Evolutionary conservation across 768 basidiomycete genomes (phyloP).

Genomic region (Gymnopilus junonius): DNA sequence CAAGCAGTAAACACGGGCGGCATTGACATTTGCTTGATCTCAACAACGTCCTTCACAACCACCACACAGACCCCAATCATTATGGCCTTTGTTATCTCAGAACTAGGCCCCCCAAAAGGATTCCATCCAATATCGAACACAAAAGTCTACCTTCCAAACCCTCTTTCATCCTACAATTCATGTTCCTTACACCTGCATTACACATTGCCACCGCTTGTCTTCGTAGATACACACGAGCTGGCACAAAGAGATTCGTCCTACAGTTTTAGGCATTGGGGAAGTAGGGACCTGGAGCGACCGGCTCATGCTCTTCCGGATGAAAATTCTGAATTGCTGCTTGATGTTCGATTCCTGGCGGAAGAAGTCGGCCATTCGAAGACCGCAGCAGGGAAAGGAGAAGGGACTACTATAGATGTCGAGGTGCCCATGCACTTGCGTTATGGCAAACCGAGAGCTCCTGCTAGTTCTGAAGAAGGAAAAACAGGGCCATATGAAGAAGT

Average conservation of each 20-base stretch:
- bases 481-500: slow-evolving; percentile 29
- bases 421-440: slow-evolving; percentile 55
- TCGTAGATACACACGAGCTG: slow-evolving; percentile 55
- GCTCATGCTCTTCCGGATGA: slow-evolving; percentile 38
- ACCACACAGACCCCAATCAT: no score
- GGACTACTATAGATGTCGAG: slow-evolving; percentile 31
- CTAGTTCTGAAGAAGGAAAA: background rate
- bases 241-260: slow-evolving; percentile 40
- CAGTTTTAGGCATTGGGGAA: slow-evolving; percentile 44
- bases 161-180: slow-evolving; percentile 9
- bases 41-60: no score
- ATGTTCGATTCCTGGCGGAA: slow-evolving; percentile 28
- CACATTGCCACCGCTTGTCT: slow-evolving; percentile 44
- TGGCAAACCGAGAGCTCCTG: slow-evolving; percentile 30
- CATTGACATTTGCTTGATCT: no score
- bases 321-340: slow-evolving; percentile 22
- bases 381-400: slow-evolving; percentile 7
- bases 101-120: slow-evolving; percentile 35
- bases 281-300: slow-evolving; percentile 50
- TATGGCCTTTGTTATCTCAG: slow-evolving; percentile 33
- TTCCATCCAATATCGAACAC: slow-evolving; percentile 43
- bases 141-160: slow-evolving; percentile 24
- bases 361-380: background rate
- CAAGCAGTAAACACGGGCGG: background rate
- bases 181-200: slow-evolving; percentile 47